These are phyloP conservation scores for Globisporangium parvum DNA, from an alignment of 352 stramenopile species.

Conservation along the genomic window DNA sequence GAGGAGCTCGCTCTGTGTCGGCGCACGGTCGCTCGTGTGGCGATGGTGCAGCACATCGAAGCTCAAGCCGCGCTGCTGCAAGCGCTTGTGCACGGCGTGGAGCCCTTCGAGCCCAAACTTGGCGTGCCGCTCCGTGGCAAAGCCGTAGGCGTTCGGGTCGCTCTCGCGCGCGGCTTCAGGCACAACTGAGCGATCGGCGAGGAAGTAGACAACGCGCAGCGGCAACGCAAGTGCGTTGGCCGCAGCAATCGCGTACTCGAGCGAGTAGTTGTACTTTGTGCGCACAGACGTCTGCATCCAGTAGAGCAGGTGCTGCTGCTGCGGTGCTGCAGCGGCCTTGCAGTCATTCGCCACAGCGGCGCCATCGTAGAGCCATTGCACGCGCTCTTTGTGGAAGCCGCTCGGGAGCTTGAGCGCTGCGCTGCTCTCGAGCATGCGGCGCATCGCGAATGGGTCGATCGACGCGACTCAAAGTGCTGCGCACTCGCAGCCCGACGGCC, in stretches of 20 bases:
- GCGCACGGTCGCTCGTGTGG: slow-evolving; percentile 11
- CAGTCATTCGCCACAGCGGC: not conserved
- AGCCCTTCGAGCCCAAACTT: slow-evolving; percentile 74
- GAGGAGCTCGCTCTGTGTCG: slow-evolving; percentile 35
- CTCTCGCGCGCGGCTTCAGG: slow-evolving; percentile 10
- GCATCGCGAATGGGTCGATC: slow-evolving; percentile 15
- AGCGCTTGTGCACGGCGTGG: slow-evolving; percentile 27
- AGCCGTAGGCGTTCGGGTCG: slow-evolving; percentile 58
- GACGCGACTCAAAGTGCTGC: no score
- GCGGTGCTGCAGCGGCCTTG: slow-evolving; percentile 1
- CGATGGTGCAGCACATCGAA: slow-evolving; percentile 63
- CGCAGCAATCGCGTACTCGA: slow-evolving; percentile 69
- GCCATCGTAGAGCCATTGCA: slow-evolving; percentile 76
- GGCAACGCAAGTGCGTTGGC: slow-evolving; percentile 60
- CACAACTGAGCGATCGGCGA: slow-evolving; percentile 51
- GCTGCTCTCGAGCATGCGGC: slow-evolving; percentile 42
- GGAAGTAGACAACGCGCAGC: slow-evolving; percentile 70
- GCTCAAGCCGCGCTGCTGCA: slow-evolving; percentile 40
- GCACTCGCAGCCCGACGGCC: no score
- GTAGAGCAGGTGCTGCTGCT: slow-evolving; percentile 49
- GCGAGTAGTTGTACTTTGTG: slow-evolving; percentile 75
- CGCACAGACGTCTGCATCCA: slow-evolving; percentile 87
- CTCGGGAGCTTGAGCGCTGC: slow-evolving; percentile 32
- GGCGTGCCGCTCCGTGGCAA: slow-evolving; percentile 66
- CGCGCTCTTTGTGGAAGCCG: slow-evolving; percentile 58